These are phyloP conservation scores for Neurospora pannonica DNA, from an alignment of 495 filamentous ascomycete species.

Conservation along the genomic window DNA sequence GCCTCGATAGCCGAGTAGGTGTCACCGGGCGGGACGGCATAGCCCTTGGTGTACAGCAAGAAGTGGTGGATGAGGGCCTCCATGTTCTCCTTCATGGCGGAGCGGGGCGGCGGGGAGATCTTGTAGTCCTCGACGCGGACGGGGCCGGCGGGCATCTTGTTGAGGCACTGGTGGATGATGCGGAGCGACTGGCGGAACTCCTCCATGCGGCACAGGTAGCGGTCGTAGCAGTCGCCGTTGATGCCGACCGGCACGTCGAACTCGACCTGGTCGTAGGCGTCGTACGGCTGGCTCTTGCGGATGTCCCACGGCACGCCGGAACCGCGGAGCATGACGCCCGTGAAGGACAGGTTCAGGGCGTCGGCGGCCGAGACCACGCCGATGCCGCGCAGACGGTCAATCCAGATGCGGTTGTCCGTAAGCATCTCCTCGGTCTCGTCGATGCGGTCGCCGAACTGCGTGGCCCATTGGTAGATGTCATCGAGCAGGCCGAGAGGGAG, in stretches of 20 bases:
- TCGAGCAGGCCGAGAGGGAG: constrained; percentile 90
- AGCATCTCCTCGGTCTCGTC: constrained; percentile 98
- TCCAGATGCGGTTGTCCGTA: constrained; percentile 99
- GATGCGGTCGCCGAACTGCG: constrained; percentile 97
- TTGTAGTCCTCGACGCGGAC: constrained; percentile 98
- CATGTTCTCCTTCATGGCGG: constrained; percentile 99
- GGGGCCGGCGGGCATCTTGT: constrained; percentile 95
- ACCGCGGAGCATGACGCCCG: constrained; percentile 94
- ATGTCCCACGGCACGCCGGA: constrained; percentile 98
- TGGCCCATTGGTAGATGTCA: constrained; percentile 99
- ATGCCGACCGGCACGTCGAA: constrained; percentile 96
- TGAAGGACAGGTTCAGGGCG: constrained; percentile 90
- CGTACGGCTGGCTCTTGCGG: constrained; percentile 90
- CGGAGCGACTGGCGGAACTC: constrained; percentile 96
- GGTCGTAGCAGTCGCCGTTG: constrained; percentile 98
- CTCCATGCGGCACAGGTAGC: constrained; percentile 98
- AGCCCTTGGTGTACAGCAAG: constrained; percentile 95
- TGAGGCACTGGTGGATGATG: constrained; percentile 97
- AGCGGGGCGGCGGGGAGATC: constrained; percentile 87
- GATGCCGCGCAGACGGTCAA: constrained; percentile 78
- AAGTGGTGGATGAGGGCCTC: constrained; percentile 99
- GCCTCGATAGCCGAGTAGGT: constrained; percentile 97
- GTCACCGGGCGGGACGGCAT: constrained; percentile 94
- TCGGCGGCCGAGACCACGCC: constrained; percentile 88
- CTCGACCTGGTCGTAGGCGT: constrained; percentile 94